Base-by-base conservation (phyloP, 2,329 filamentous ascomycete genomes). In the Emmonsiellopsis sp. region DNA sequence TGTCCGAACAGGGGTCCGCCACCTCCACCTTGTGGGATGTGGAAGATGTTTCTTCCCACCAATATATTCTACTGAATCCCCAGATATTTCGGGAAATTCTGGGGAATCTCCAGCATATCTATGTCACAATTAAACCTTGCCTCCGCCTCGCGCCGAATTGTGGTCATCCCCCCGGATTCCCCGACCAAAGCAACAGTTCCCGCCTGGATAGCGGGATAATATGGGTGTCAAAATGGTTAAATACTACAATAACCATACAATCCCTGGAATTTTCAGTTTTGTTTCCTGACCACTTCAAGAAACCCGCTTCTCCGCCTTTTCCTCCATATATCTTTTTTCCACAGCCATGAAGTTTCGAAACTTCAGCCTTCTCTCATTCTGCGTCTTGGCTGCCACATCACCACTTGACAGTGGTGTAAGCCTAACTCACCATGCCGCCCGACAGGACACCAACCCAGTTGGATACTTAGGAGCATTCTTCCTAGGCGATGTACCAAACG, bases 401-500 rank as follows among this genome's bases (percentile, higher is more conserved):
- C 35, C 35, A 10, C 13, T 38, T 38, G 35, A 38, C 9, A 38
- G 7, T 9, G 13, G 13, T 6, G 9, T 38, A n/a, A n/a, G 13
- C 35, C 7, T 38, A 3, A n/a, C 9, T 38, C 35, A n/a, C 9
- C 35, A 38, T 38, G 13, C 35, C 35, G 13, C 35, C 13, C 46
- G 46, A 37, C 30, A 34, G n/a, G 34, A 74, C 43, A 11, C 73
- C 0, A 72, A 65, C 50, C 64, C 79, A 2, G 74, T 73, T 0
- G 76, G 77, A 2, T 81, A 80, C 61, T 65, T 81, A 1, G 77
- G 76, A 2, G 76, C 74, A 7, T 79, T 80, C 63, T 81, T 81
- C 61, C 72, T 80, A 3, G 78, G 78, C 5, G 70, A 75, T 31
- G 75, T 78, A 37, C 78, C 77, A 0, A 75, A 73, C 50, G 73